Base-by-base conservation (phyloP, 305 asterid genomes). In the Lippia alba region DNA sequence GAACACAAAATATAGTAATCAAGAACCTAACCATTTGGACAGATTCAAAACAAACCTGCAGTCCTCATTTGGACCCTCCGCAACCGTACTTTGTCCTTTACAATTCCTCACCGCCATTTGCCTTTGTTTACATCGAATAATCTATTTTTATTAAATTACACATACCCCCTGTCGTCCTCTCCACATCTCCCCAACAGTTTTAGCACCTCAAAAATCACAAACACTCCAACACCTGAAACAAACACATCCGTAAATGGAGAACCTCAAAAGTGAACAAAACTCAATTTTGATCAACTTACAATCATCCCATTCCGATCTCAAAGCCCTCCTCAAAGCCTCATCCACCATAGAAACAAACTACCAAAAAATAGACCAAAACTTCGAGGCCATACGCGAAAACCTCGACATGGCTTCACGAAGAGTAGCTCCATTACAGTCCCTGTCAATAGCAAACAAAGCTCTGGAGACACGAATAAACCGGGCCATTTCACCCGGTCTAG, bases 401-500 rank as follows among this genome's bases (percentile, higher is more conserved):
- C 61, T 89, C 18, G 70, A 49, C 49, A n/a, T 74, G 61, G 81
- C 89, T 0, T 87, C 95, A 9, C 82, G 65, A 69, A 83, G 80
- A 64, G 69, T 87, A 17, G 95, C 86, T 14, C 97, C 97, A 2
- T 34, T 91, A 6, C 96, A 91, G 41, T 79, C 97, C 8, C 83
- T 91, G 7, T 89, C 96, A 63, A 91, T 91, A 56, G 92, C 94
- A 9, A 79, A 79, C 62, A 91, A 83, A 67, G 89, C 96, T 12
- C 89, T 91, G 7, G 91, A 91, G 30, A 82, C 95, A 2, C 64
- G 92, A 32, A 89, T 89, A 41, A 91, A 87, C 77, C 78, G 96
- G 2, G 96, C 93, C 18, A 68, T 89, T 39, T 84, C 90, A 3
- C 96, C 95, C 0, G 96, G 91, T 56, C 81, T 86, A 4, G 30